Evolutionary conservation across 2,329 filamentous ascomycete genomes (phyloP), one percentile per base, ranked within the genome.

Genomic region (Podosphaera xanthii): DNA sequence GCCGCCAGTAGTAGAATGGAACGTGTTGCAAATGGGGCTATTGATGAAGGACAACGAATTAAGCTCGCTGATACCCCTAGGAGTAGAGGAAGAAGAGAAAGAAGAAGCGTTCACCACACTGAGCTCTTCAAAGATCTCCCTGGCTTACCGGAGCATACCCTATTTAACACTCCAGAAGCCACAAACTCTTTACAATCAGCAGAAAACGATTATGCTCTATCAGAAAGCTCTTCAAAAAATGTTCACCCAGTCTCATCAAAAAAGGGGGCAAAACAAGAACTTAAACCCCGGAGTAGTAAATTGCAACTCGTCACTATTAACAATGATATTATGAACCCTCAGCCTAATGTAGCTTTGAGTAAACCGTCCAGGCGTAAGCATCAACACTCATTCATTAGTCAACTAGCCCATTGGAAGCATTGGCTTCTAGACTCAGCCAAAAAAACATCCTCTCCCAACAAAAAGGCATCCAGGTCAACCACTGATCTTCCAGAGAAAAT

Each of bases 1-100:
- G 87, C 87, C 60, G 89, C 91, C 4, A 96, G 90, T 60, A 91
- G 87, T 69, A 83, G 87, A 69, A 78, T 94, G 67, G 86, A 86
- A 1, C 84, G 87, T 8, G 83, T 82, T 30, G 74, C 94, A 14
- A 78, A 82, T 53, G 86, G 90, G 62, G 86, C 91, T 10, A 82
- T 89, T 60, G 88, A 94, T 69, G 86, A 90, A 67, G 81, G 81
- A 14, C 72, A 76, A 34, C 71, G 72, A 31, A 61, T 66, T 55
- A 67, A 60, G 7, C 70, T 75, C n/a, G 69, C 71, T 8, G 75
- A 78, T 14, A 74, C 79, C 36, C 79, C 86, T 0, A 80, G 82
- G 65, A 81, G 83, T 63, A 80, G 90, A 63, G 91, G 90, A 0
- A 78, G 90, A 62, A 82, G 83, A 55, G 82, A 89, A 67, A 82